A percentile compares a stretch with the other conserved stretches of the same genome.
Evolutionary conservation across 305 asterid genomes (phyloP).

Genomic region (Euphrasia arctica): DNA sequence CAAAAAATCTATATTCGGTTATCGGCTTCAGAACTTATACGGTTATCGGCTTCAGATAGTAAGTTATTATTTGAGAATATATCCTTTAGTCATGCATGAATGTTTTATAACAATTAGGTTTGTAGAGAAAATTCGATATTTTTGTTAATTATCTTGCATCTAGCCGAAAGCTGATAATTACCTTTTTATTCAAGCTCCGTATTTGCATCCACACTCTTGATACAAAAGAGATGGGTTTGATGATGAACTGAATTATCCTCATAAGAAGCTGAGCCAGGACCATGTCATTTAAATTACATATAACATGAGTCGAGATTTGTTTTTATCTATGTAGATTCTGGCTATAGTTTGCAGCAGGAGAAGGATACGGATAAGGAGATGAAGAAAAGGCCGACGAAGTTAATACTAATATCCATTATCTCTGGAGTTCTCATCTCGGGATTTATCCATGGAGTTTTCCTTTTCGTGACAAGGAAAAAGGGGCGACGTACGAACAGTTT

Average conservation of each 20-base stretch:
- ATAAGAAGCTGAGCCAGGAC: too few relatives aligned
- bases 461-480: constrained; percentile 19
- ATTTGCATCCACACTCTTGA: too few relatives aligned
- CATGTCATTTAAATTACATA: too few relatives aligned
- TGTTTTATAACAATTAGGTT: background rate
- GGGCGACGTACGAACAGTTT: constrained; percentile 13
- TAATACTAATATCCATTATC: constrained; percentile 26
- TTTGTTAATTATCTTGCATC: too few relatives aligned
- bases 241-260: too few relatives aligned
- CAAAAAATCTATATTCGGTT: constrained; percentile 34
- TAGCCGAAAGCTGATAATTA: too few relatives aligned
- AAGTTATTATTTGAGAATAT: background rate
- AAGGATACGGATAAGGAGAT: constrained; percentile 15
- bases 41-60: too few relatives aligned
- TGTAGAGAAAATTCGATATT: too few relatives aligned
- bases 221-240: too few relatives aligned
- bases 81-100: background rate
- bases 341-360: background rate
- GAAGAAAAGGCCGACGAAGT: constrained; percentile 2
- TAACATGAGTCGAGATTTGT: too few relatives aligned
- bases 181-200: too few relatives aligned
- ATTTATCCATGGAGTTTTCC: constrained; percentile 18
- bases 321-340: constrained; percentile 14
- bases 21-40: constrained; percentile 25
- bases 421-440: constrained; percentile 28